Evolutionary conservation across 768 basidiomycete genomes (phyloP).

Genomic region (Atractiella rhizophila): DNA sequence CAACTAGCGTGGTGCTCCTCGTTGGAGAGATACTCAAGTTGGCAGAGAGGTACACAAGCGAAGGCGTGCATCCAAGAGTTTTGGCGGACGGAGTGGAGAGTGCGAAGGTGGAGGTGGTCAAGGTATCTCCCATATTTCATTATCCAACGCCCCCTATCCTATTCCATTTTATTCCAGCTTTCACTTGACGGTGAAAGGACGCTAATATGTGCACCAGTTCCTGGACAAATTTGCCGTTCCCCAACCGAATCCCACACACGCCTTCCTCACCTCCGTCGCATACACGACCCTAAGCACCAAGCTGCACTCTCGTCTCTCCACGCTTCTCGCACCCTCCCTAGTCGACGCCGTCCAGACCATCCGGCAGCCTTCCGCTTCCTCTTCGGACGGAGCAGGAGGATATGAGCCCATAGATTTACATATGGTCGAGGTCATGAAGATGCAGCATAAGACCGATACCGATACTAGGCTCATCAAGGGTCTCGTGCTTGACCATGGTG

Average conservation of each 20-base stretch:
- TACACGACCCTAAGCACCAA: conserved; percentile 91
- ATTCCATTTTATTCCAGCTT: too few species aligned
- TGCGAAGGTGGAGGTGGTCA: conserved; percentile 82
- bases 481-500: conserved; percentile 88
- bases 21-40: conserved; percentile 71
- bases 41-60: conserved; percentile 88
- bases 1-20: conserved; percentile 82
- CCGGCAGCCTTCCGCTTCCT: conserved; percentile 33
- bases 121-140: conserved; percentile 32
- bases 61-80: conserved; percentile 93
- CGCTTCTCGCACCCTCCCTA: conserved; percentile 66
- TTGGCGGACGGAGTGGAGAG: conserved; percentile 87
- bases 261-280: conserved; percentile 76
- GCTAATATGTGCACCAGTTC: conserved; percentile 34
- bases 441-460: conserved; percentile 94
- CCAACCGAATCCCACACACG: conserved; percentile 39
- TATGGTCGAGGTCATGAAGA: conserved; percentile 99
- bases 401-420: conserved; percentile 85
- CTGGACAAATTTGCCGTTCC: conserved; percentile 58
- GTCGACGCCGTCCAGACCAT: conserved; percentile 88
- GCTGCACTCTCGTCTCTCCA: conserved; percentile 52
- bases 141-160: too few species aligned
- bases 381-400: conserved; percentile 24
- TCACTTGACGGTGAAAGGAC: conserved; percentile 11
- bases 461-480: conserved; percentile 91